Conservation (phyloP, 129 eudicot species). For the Helianthus tuberosus region DNA sequence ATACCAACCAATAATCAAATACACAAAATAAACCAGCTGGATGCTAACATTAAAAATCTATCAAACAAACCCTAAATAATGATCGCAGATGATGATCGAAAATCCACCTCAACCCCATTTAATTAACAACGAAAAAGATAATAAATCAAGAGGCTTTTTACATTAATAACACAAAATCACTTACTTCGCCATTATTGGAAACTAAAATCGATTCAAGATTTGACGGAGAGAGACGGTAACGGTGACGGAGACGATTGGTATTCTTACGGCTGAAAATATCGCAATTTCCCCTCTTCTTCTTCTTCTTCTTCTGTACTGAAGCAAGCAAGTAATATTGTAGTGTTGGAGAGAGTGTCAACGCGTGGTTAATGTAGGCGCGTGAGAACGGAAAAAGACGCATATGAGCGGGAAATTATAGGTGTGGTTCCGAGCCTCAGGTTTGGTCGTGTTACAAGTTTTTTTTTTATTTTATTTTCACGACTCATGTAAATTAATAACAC, state of each 20-base stretch:
- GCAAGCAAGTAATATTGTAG: constrained; percentile 10
- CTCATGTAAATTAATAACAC: no score
- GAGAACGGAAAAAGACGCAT: constrained; percentile 23
- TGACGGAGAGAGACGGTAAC: neutral
- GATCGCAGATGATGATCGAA: constrained; percentile 16
- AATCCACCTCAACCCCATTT: neutral
- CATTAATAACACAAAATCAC: neutral
- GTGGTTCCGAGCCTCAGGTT: constrained; percentile 40
- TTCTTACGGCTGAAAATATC: neutral
- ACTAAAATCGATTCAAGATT: constrained; percentile 13
- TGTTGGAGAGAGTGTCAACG: constrained; percentile 12
- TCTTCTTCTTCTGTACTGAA: constrained; percentile 38
- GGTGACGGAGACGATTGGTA: neutral
- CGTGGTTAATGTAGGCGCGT: constrained; percentile 17
- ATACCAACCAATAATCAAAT: neutral
- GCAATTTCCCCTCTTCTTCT: constrained; percentile 31
- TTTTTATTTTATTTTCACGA: neutral
- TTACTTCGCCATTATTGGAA: constrained; percentile 45
- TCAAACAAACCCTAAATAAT: constrained; percentile 1
- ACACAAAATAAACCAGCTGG: neutral
- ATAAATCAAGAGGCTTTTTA: constrained; percentile 12
- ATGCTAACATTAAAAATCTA: neutral
- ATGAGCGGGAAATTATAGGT: constrained; percentile 42
- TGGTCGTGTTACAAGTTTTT: neutral
- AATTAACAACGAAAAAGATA: neutral